These are phyloP conservation scores for Vicia villosa DNA, from an alignment of 306 rosid species.

Conservation along the genomic window DNA sequence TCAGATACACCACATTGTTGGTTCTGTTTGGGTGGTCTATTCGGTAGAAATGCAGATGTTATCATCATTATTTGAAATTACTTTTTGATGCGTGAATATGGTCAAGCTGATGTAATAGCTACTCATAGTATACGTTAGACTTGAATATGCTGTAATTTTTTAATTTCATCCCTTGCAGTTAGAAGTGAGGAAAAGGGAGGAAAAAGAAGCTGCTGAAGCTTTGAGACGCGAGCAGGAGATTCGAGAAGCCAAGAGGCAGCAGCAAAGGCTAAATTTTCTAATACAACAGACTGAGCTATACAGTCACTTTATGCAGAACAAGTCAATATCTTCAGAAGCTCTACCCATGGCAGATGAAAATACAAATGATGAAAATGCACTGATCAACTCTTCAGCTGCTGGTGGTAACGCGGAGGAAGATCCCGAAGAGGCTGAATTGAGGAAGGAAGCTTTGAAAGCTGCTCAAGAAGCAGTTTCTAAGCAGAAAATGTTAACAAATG, in stretches of 20 bases:
- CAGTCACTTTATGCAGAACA: constrained; percentile 99
- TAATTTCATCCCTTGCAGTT: constrained; percentile 51
- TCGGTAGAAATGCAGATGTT: constrained; percentile 14
- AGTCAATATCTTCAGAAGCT: constrained; percentile 76
- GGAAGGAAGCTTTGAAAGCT: constrained; percentile 90
- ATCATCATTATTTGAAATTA: constrained; percentile 20
- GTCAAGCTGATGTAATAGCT: constrained; percentile 23
- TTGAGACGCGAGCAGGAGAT: constrained; percentile 94
- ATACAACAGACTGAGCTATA: constrained; percentile 98
- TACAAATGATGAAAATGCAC: constrained; percentile 53
- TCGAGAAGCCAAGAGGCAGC: constrained; percentile 98
- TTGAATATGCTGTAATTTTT: constrained; percentile 23
- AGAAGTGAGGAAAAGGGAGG: constrained; percentile 91
- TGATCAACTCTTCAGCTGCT: constrained; percentile 48
- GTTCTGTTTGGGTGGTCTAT: constrained; percentile 1
- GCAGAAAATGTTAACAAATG: constrained; percentile 82
- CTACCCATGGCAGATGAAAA: constrained; percentile 56
- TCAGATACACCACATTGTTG: constrained; percentile 21
- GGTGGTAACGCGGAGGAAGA: constrained; percentile 69
- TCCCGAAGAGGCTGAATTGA: constrained; percentile 88
- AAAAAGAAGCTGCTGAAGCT: constrained; percentile 97
- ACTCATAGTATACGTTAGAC: constrained; percentile 3
- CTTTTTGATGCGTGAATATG: constrained; percentile 9
- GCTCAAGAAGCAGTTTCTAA: constrained; percentile 99
- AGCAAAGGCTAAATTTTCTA: constrained; percentile 96